phyloP scores from a whole-genome alignment of 1,284 basidiomycete species.

The Volvariella surrecta region DNA sequence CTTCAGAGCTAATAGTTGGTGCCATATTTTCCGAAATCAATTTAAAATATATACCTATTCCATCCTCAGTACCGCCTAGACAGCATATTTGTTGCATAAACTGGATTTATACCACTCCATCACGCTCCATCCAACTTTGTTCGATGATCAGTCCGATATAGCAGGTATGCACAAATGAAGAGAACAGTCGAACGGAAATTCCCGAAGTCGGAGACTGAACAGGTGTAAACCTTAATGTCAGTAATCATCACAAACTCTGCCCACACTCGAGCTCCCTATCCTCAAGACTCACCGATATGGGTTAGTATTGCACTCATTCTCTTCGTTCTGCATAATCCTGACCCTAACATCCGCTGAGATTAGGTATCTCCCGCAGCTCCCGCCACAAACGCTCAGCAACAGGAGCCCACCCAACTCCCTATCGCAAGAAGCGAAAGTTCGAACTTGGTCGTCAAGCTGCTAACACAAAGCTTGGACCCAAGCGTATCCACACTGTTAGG shows the following conservation, averaged over 20 bases:
- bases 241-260: constrained; percentile 32
- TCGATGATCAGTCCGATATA: no score
- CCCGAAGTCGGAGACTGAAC: constrained; percentile 24
- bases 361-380: constrained; percentile 91
- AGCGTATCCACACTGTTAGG: constrained; percentile 90
- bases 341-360: constrained; percentile 1
- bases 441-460: constrained; percentile 96
- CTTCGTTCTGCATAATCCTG: constrained; percentile 8
- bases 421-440: constrained; percentile 99
- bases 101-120: no score
- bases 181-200: constrained; percentile 8
- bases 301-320: constrained; percentile 29
- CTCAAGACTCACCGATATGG: constrained; percentile 46
- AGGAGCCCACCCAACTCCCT: constrained; percentile 90
- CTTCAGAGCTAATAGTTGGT: background rate
- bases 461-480: constrained; percentile 89
- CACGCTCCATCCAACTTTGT: no score
- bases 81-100: no score
- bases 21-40: no score
- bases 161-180: background rate
- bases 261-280: constrained; percentile 26
- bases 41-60: no score
- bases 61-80: no score
- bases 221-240: constrained; percentile 25
- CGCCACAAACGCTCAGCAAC: constrained; percentile 92